Conservation (phyloP, 2,329 filamentous ascomycete species). For the Fusarium verticillioides region DNA sequence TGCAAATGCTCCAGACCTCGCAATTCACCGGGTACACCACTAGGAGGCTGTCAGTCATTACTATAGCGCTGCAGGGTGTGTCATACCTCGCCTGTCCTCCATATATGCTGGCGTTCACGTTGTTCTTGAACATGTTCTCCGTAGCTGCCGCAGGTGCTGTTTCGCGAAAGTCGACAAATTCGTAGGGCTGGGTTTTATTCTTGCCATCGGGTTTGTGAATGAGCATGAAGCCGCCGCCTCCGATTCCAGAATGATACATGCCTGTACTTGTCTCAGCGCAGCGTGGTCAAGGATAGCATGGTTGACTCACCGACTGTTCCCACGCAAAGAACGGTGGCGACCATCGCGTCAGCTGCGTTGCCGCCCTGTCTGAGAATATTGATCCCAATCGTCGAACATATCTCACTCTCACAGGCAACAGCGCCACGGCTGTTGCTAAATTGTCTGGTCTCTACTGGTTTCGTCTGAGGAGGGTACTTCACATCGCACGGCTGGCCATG, state of each 20-base stretch:
- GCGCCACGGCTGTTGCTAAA: constrained; percentile 58
- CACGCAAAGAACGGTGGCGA: constrained; percentile 72
- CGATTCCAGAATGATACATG: constrained; percentile 77
- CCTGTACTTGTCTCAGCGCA: constrained; percentile 21
- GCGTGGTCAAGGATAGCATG: fast-evolving
- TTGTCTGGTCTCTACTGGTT: constrained; percentile 1
- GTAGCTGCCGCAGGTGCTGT: constrained; percentile 82
- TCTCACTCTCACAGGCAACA: constrained; percentile 68
- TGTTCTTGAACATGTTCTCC: constrained; percentile 82
- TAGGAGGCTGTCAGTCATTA: no score
- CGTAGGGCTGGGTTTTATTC: constrained; percentile 61
- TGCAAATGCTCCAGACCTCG: constrained; percentile 81
- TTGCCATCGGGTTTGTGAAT: constrained; percentile 70
- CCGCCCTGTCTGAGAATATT: constrained; percentile 68
- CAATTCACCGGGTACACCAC: constrained; percentile 75
- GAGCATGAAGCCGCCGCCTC: constrained; percentile 83
- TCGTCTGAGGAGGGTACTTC: constrained; percentile 21
- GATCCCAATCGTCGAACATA: constrained; percentile 70
- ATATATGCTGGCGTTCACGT: constrained; percentile 70
- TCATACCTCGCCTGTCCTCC: constrained; percentile 68
- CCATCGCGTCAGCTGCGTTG: constrained; percentile 74
- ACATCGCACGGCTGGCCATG: constrained; percentile 10
- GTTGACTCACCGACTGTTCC: constrained; percentile 60
- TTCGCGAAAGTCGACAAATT: constrained; percentile 88
- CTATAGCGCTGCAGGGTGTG: no score